Base-by-base conservation (phyloP, 768 basidiomycete species). In the Asterophora lycoperdoides region DNA sequence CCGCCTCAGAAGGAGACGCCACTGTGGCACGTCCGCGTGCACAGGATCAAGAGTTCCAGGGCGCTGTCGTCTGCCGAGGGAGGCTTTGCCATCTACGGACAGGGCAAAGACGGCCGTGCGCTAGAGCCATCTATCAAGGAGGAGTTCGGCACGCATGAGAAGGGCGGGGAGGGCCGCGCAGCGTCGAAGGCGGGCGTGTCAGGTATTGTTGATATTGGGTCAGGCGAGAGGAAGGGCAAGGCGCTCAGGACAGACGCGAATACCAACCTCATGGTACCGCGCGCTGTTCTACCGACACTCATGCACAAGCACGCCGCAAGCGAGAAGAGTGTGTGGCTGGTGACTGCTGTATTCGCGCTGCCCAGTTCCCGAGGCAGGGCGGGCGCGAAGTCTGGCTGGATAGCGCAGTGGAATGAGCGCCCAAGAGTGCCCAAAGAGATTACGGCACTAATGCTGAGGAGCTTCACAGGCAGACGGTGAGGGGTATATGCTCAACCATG, bases 221-320 rank as follows among this genome's bases (percentile, higher is more conserved):
- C 55, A 18, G 52, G 60, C 29, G 48, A 52, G 40, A 61, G 72
- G 38, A 59, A 51, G 41, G 73, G 69, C 2, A 56, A 59, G 46
- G 77, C 79, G n/a, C 60, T 86, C 11, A 72, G 83, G 35, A 79
- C 79, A 20, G 86, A 89, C 60, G 80, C 86, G 29, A 88, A 89
- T 64, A 75, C 84, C 29, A 87, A 86, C 60, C 62, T 88, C 59
- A 77, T 88, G 53, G 78, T 77, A 29, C 73, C 85, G 2, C 70
- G 84, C 17, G 81, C 84, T 30, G 75, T 85, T n/a, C 61, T 87
- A 49, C 85, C 85, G 4, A 83, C 82, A 34, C 71, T 88, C 38
- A 52, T 77, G 42, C 79, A 71, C 2, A 68, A 73, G 35, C 74
- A 81, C 49, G 60, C 62, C 14, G 57, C 62, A n/a, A 60, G 66